A percentile compares a stretch with the other conserved stretches of the same genome.
Evolutionary conservation across 352 stramenopile species (phyloP).

Genomic region (Phytophthora sansomeana): DNA sequence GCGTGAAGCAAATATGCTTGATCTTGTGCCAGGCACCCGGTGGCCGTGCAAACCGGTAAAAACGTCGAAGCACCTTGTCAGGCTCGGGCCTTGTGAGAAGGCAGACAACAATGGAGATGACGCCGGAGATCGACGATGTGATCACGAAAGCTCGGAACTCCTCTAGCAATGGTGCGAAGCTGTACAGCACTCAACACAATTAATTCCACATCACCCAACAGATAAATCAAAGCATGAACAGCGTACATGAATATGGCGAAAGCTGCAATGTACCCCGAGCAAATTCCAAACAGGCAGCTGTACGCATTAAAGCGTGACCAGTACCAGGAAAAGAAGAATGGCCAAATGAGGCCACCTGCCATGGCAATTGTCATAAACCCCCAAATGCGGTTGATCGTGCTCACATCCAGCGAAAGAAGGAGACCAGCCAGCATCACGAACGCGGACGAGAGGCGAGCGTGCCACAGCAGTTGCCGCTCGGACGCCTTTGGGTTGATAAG

Average conservation of each 20-base stretch:
- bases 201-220: constrained; percentile 6
- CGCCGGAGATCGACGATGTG: constrained; percentile 64
- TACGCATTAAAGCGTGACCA: constrained; percentile 80
- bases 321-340: constrained; percentile 86
- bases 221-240: too few relatives aligned
- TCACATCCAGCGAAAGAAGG: constrained; percentile 70
- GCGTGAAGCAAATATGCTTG: constrained; percentile 73
- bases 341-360: constrained; percentile 71
- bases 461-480: constrained; percentile 67
- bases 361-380: constrained; percentile 84
- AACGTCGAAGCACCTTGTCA: constrained; percentile 63
- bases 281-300: constrained; percentile 63
- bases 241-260: constrained; percentile 76
- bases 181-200: constrained; percentile 23
- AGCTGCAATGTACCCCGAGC: constrained; percentile 61
- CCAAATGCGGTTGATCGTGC: constrained; percentile 84
- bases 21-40: constrained; percentile 62
- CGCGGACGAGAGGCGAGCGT: constrained; percentile 65
- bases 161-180: constrained; percentile 57
- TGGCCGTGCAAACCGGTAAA: constrained; percentile 75
- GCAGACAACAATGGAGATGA: constrained; percentile 51
- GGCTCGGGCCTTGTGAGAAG: constrained; percentile 49
- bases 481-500: constrained; percentile 66
- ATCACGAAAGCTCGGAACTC: constrained; percentile 67
- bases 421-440: constrained; percentile 69